Base-by-base conservation (phyloP, 306 rosid species). In the Phaseolus lunatus region DNA sequence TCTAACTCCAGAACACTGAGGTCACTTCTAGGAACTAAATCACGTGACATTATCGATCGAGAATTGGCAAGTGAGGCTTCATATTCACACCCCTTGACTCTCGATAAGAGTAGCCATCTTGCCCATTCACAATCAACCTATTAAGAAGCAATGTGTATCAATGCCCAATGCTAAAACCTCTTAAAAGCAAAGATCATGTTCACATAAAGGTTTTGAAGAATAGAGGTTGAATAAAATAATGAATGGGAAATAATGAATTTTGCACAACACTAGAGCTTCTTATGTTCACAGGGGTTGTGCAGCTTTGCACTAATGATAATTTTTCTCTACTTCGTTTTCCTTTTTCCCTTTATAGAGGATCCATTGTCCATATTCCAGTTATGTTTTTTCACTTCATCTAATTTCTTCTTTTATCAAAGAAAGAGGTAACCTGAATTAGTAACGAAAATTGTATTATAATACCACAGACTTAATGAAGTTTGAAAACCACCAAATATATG, bases 81-180 rank as follows among this genome's bases (percentile, higher is more conserved):
- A 76, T 86, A 94, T 84, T 94, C 98, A 56, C 84, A 82, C 50
- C 98, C 97, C 87, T 81, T 92, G 57, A 90, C 89, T 75, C 93
- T 89, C 6, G 96, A 88, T 64, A 92, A 85, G 45, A 94, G 90
- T 82, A 94, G 82, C 98, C 97, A 94, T 84, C 86, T 89, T 66
- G 96, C 95, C 98, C 97, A 94, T 81, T 90, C 93, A 82, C 92
- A 90, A 72, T 90, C 97, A 83, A 90, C 91, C 98, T 92, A 84
- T 76, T 78, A 56, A 67, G 52, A 88, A 61, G 56, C 83, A 83
- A 39, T 70, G 74, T 73, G 76, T 31, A 66, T 66, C 73, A 86
- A 82, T 61, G 61, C 49, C 23, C 82, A 67, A 58, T 7, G 58
- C 19, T 64, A 37, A 64, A 37, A 35, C 29, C 49, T 35, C 29